Evolutionary conservation across 768 basidiomycete genomes (phyloP), one percentile per base, ranked within the genome.

Genomic region (Auriscalpium microsporum): DNA sequence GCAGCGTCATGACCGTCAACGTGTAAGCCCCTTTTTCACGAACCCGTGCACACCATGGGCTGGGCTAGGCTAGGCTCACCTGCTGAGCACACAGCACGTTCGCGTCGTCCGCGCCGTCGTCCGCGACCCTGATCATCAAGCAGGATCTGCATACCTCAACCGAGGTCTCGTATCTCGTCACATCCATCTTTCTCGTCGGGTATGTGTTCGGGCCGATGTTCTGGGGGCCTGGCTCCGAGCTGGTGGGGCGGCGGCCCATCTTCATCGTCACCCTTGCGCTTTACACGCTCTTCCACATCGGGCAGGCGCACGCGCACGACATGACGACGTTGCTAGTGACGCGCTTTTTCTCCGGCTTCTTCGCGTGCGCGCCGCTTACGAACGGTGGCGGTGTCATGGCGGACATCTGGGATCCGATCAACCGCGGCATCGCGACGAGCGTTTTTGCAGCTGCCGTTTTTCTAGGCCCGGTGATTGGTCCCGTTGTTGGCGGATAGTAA

Each of bases 311-410:
- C 19, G 58, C 56, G 19, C 55, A 59, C 5, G 36, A 58, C 40
- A 63, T 63, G 14, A 51, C 47, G 36, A 60, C 63, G 2, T 37
- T 62, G 8, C 56, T 60, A 11, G 50, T 60, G 44, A 63, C 59
- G 10, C 64, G 66, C 10, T 67, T 67, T 50, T 50, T 67, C 4
- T 61, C 55, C 35, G 66, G 66, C 2, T 57, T 61, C 48, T 65
- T 67, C 38, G 54, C 59, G 28, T 51, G 51, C 14, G 57, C 58
- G 8, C 64, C 66, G 4, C 52, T 67, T 33, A 65, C 64, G 13
- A 63, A 58, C 40, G 38, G 50, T 8, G 57, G 56, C 1, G 63
- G 64, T 0, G 55, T 67, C 42, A 62, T 67, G 14, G 62, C 65
- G 14, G 66, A 67, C 47, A 58, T 67, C 28, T 67, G 64, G 62